Evolutionary conservation across 2,329 filamentous ascomycete genomes (phyloP), one percentile per base, ranked within the genome.

Genomic region (Periconia digitata): DNA sequence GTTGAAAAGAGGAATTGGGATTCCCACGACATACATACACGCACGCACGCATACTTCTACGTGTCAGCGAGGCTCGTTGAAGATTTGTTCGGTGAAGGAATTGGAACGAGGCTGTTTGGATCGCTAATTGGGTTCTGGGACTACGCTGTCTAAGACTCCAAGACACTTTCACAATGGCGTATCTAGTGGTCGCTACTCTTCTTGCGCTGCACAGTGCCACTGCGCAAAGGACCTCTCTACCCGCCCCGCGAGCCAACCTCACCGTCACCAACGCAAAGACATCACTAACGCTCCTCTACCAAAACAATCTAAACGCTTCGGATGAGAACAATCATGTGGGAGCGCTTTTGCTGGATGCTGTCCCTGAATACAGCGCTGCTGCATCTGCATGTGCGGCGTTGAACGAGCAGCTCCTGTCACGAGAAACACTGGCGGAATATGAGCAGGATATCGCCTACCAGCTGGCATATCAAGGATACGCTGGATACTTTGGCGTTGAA

Each of bases 221-320:
- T n/a, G 22, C 59, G 22, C 43, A 49, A 17, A 55, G 55, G 23
- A 57, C 54, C 16, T 60, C 63, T 10, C 42, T 62, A 6, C 13
- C 59, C 24, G 24, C 20, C 13, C 15, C 49, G 29, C 55, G 52
- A 48, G 53, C 47, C 40, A 29, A 51, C 1, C 42, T 51, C 3
- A 32, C 40, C 35, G 51, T 54, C 2, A 60, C 63, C 2, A 69
- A 68, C 32, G 59, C 59, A 2, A 56, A 71, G 20, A 76, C 72
- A 1, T 80, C 77, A 1, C 57, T 81, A 44, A 79, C 77, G 0
- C 65, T 81, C 6, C 59, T 81, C 8, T 81, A 77, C 50, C 78
- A 81, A 56, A 82, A 81, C 63, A 81, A 81, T 35, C 66, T 81
- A 20, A 82, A 82, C 56, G 70, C 66, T 7, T 76, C 76, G 0